phyloP scores from a whole-genome alignment of 2,329 filamentous ascomycete species.

The Falciphora oryzae region DNA sequence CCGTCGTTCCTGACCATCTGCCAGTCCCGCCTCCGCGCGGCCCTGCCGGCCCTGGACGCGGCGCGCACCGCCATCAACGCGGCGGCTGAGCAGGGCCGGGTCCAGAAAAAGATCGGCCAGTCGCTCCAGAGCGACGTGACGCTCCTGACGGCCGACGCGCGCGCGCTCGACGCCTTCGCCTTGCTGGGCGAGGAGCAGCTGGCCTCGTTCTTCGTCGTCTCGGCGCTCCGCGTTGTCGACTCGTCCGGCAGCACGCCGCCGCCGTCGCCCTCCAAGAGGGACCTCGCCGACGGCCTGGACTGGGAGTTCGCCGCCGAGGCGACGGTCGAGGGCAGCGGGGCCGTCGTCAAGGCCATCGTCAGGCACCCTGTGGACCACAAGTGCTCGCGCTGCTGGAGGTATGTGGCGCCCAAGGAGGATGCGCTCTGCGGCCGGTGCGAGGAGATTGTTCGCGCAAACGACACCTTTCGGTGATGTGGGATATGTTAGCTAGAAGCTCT shows the following conservation, averaged over 20 bases:
- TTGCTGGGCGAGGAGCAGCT: constrained; percentile 44
- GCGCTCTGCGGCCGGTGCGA: constrained; percentile 69
- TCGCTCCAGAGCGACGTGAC: constrained; percentile 72
- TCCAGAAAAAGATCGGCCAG: constrained; percentile 67
- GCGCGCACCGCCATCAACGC: constrained; percentile 65
- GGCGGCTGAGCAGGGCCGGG: constrained; percentile 67
- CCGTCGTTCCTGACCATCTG: constrained; percentile 34
- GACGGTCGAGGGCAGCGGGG: constrained; percentile 36
- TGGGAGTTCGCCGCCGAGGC: constrained; percentile 36
- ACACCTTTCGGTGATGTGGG: too few species aligned
- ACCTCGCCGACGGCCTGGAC: constrained; percentile 14
- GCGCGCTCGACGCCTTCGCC: constrained; percentile 29
- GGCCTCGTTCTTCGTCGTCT: constrained; percentile 63
- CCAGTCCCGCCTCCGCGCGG: constrained; percentile 33
- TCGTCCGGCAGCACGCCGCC: constrained; percentile 9
- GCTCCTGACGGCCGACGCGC: constrained; percentile 38
- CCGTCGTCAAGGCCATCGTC: constrained; percentile 35
- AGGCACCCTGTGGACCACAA: constrained; percentile 55
- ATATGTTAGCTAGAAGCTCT: neutral
- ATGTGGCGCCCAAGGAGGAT: constrained; percentile 61
- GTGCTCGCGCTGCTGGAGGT: constrained; percentile 87
- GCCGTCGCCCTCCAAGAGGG: neutral
- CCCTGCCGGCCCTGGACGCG: constrained; percentile 43
- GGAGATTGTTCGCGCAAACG: constrained; percentile 33
- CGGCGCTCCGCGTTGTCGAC: constrained; percentile 48